Conservation (phyloP, 2,329 filamentous ascomycete species). For the Raffaelea arxii region DNA sequence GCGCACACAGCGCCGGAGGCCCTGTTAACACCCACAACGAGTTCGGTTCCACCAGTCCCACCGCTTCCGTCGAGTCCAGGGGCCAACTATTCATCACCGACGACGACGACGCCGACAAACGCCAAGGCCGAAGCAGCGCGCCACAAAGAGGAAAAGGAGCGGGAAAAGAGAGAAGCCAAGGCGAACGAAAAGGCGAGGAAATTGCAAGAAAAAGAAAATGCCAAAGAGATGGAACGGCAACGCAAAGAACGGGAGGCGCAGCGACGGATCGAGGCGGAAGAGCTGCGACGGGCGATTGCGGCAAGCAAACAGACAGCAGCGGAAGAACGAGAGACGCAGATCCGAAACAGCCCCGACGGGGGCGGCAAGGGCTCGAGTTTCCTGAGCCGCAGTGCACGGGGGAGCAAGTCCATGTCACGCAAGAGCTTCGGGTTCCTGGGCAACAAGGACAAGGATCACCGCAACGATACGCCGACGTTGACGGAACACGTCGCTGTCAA, state of each 20-base stretch:
- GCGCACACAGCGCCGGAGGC: conserved; percentile 51
- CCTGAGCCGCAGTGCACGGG: conserved; percentile 58
- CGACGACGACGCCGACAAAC: conserved; percentile 6
- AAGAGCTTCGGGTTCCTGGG: conserved; percentile 62
- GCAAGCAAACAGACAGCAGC: conserved; percentile 54
- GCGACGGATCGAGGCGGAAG: conserved; percentile 46
- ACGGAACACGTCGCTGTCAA: conserved; percentile 8
- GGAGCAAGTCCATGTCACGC: conserved; percentile 69
- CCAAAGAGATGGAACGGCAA: conserved; percentile 33
- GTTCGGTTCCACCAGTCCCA: conserved; percentile 15
- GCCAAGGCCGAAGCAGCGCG: conserved; percentile 12
- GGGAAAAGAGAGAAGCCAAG: conserved; percentile 60
- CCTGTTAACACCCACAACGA: conserved; percentile 13
- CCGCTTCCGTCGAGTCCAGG: conserved; percentile 20
- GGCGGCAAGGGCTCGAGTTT: conserved; percentile 25
- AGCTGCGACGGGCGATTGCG: conserved; percentile 54
- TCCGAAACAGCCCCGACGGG: conserved; percentile 15
- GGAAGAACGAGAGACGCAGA: conserved; percentile 41
- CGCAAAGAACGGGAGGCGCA: conserved; percentile 25
- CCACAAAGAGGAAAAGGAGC: conserved; percentile 53
- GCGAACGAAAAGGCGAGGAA: conserved; percentile 40
- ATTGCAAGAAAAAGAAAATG: conserved; percentile 34
- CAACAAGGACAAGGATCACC: conserved; percentile 27
- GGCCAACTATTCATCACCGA: not conserved
- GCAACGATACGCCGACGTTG: conserved; percentile 12